phyloP scores from a whole-genome alignment of 805 yeast species.

The Wickerhamomyces rabaulensis region DNA sequence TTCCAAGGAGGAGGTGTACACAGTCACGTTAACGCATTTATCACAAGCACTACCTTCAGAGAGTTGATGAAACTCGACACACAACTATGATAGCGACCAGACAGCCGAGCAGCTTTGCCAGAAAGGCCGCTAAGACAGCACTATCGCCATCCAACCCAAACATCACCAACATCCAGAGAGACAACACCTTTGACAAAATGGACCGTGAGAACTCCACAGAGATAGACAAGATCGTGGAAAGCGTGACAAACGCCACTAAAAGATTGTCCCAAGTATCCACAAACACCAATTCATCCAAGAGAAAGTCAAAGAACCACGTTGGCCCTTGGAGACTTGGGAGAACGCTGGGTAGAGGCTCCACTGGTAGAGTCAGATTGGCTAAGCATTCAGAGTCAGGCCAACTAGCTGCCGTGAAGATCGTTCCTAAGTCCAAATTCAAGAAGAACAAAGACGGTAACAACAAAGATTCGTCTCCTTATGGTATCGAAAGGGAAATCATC shows the following conservation, averaged over 20 bases:
- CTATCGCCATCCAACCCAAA: slow-evolving; percentile 15
- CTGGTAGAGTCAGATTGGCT: slow-evolving; percentile 92
- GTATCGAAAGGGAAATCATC: slow-evolving; percentile 82
- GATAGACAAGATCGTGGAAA: slow-evolving; percentile 24
- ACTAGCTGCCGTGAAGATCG: slow-evolving; percentile 94
- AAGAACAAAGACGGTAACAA: slow-evolving; percentile 22
- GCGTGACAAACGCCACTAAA: slow-evolving; percentile 27
- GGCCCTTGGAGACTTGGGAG: slow-evolving; percentile 98
- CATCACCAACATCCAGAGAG: slow-evolving; percentile 31
- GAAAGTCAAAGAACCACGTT: slow-evolving; percentile 33
- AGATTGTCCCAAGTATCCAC: slow-evolving; percentile 24
- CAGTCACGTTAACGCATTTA: not conserved
- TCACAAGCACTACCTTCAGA: not conserved
- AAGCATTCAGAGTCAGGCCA: slow-evolving; percentile 79
- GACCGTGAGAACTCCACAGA: slow-evolving; percentile 11
- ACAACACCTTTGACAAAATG: not conserved
- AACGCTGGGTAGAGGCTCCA: slow-evolving; percentile 93
- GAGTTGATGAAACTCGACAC: not conserved
- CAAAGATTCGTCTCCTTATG: slow-evolving; percentile 65
- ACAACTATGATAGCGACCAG: not conserved
- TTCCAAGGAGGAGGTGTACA: not conserved
- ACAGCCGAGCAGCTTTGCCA: slow-evolving; percentile 16
- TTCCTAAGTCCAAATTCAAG: slow-evolving; percentile 72
- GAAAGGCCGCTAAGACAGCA: slow-evolving; percentile 22
- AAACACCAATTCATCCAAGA: slow-evolving; percentile 24